phyloP scores from a whole-genome alignment of 176 grass and related monocot species.

The Eleusine coracana region DNA sequence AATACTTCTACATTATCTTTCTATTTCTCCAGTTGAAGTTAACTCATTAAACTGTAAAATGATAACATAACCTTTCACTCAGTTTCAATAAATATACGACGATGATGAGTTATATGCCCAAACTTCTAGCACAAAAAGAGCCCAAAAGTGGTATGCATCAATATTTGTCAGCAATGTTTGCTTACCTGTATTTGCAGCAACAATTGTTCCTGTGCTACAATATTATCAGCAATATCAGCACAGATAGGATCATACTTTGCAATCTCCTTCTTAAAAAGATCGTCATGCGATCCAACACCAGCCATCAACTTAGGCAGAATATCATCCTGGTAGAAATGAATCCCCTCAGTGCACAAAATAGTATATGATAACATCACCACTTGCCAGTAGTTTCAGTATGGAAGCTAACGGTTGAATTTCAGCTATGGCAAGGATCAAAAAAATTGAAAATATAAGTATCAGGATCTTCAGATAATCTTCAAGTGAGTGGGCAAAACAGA shows the following conservation, averaged over 20 bases:
- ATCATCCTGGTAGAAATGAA: conserved; percentile 82
- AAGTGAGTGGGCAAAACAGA: conserved; percentile 19
- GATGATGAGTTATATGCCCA: conserved; percentile 6
- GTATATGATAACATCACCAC: not conserved
- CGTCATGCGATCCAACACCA: conserved; percentile 83
- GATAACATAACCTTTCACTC: conserved; percentile 1
- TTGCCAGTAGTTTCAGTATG: conserved; percentile 21
- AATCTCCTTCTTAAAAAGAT: conserved; percentile 98
- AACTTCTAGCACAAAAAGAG: conserved; percentile 35
- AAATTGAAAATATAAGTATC: conserved; percentile 32
- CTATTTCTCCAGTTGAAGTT: conserved; percentile 15
- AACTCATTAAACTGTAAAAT: conserved; percentile 16
- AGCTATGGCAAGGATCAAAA: conserved; percentile 24
- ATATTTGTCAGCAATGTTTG: conserved; percentile 28
- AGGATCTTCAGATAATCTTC: conserved; percentile 27
- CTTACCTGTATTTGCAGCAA: conserved; percentile 95
- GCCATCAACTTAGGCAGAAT: conserved; percentile 93
- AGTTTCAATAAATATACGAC: not conserved
- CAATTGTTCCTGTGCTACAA: conserved; percentile 87
- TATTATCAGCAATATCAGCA: conserved; percentile 93
- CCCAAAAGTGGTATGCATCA: conserved; percentile 18
- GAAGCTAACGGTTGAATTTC: conserved; percentile 35
- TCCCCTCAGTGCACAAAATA: conserved; percentile 29
- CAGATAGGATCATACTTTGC: conserved; percentile 85
- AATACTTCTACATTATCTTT: conserved; percentile 12